These are phyloP conservation scores for Turnera subulata DNA, from an alignment of 345 rosid species.

Conservation along the genomic window DNA sequence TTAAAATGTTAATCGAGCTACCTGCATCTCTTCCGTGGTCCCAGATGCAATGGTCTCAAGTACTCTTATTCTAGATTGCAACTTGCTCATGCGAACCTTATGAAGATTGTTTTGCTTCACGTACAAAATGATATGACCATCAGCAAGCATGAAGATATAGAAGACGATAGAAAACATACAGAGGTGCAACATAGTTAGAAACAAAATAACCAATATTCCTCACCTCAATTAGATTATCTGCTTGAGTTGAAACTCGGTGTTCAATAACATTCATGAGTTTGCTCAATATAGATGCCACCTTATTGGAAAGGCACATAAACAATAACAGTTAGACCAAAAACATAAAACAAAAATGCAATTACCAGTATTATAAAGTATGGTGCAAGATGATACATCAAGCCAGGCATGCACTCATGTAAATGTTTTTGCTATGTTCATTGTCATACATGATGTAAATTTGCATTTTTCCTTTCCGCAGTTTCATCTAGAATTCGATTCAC, in stretches of 20 bases:
- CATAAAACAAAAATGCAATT: not conserved
- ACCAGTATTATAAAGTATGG: not conserved
- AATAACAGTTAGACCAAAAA: slow-evolving; percentile 7
- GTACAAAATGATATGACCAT: slow-evolving; percentile 19
- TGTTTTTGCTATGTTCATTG: slow-evolving; percentile 18
- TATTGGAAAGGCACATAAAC: slow-evolving; percentile 23
- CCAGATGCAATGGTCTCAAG: slow-evolving; percentile 80
- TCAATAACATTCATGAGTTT: slow-evolving; percentile 64
- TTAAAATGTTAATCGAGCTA: slow-evolving; percentile 19
- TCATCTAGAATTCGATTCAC: slow-evolving; percentile 67
- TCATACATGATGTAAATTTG: slow-evolving; percentile 67
- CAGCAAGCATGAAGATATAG: slow-evolving; percentile 17
- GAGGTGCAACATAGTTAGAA: too few species aligned
- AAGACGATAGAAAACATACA: slow-evolving; percentile 13
- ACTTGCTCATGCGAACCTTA: slow-evolving; percentile 67
- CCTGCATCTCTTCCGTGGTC: slow-evolving; percentile 73
- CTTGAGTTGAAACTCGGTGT: slow-evolving; percentile 65
- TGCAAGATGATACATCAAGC: slow-evolving; percentile 4
- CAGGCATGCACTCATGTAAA: slow-evolving; percentile 10
- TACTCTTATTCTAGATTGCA: slow-evolving; percentile 60
- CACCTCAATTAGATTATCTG: slow-evolving; percentile 72
- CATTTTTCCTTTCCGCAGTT: slow-evolving; percentile 58
- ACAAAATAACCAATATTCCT: slow-evolving; percentile 5
- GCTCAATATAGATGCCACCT: slow-evolving; percentile 52
- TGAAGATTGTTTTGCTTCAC: slow-evolving; percentile 73